phyloP scores from a whole-genome alignment of 2,329 filamentous ascomycete species.

The Penicillium rolfsii region DNA sequence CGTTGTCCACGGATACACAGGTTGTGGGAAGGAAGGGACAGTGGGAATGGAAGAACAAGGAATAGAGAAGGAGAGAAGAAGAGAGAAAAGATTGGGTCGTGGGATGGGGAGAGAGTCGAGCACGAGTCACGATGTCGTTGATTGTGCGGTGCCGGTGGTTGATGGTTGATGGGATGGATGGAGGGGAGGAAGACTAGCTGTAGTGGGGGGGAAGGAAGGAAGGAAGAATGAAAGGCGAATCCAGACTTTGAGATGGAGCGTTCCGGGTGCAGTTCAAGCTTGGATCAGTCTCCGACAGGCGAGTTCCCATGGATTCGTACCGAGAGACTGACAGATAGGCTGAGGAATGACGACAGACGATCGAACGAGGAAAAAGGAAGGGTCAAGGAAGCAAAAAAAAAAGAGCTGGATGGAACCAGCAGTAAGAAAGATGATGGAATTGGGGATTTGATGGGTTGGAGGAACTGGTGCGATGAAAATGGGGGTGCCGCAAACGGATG shows the following conservation, averaged over 20 bases:
- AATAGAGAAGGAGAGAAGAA: constrained; percentile 20
- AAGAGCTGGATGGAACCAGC: background rate
- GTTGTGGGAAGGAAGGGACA: constrained; percentile 8
- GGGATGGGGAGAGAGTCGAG: constrained; percentile 12
- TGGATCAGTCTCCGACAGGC: constrained; percentile 4
- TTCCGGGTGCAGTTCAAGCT: constrained; percentile 34
- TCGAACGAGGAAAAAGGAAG: background rate
- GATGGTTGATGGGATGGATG: constrained; percentile 2
- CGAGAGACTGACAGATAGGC: background rate
- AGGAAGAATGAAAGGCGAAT: constrained; percentile 19
- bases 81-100: constrained; percentile 29
- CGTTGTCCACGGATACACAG: constrained; percentile 5
- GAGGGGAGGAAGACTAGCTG: constrained; percentile 18
- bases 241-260: constrained; percentile 28
- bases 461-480: background rate
- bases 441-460: too few relatives aligned
- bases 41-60: constrained; percentile 7
- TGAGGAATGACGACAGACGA: background rate
- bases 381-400: background rate
- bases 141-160: background rate
- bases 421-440: background rate
- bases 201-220: constrained; percentile 20
- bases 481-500: constrained; percentile 9
- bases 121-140: constrained; percentile 31
- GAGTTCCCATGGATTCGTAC: constrained; percentile 2